Base-by-base conservation (phyloP, 768 basidiomycete species). In the Leccinellum luteum region DNA sequence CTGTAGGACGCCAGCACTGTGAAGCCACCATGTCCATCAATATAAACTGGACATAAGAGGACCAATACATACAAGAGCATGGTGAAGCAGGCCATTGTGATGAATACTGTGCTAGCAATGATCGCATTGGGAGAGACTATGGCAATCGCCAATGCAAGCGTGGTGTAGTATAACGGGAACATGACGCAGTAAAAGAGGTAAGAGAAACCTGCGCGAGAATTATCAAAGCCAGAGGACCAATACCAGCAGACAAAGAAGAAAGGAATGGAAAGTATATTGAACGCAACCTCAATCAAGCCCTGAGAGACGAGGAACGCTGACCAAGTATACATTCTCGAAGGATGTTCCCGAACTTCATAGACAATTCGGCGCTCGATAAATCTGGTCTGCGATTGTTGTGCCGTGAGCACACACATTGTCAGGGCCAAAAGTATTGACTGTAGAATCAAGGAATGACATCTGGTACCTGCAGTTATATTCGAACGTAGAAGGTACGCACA, bases 291-390 rank as follows among this genome's bases (percentile, higher is more conserved):
- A 32, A 73, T 71, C 13, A 85, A 56, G 23, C 85, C 69, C 61
- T 81, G 80, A 0, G 84, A 75, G 1, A 81, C 78, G n/a, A 84
- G 59, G 31, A 85, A 72, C 0, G 83, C 81, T 0, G 81, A 77
- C 85, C 85, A 87, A 61, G 75, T 75, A 67, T 86, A 88, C 78
- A 83, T 86, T 47, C 79, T 74, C 49, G 82, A 83, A 0, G 85
- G 82, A 5, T 81, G 76, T 68, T 89, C 86, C 41, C 86, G 79
- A 51, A 85, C 77, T 61, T 86, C 83, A 60, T 85, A 87, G 34
- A 89, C 72, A 6, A 68, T 75, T 25, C 85, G 80, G 61, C 79
- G 78, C 9, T 73, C 69, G 52, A 88, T 76, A 72, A 81, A 86
- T 32, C 79, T 80, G 8, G 81, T 75, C 65, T 85, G 85, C 1